Base-by-base conservation (phyloP, 2,329 filamentous ascomycete genomes). In the Venturia nashicola region DNA sequence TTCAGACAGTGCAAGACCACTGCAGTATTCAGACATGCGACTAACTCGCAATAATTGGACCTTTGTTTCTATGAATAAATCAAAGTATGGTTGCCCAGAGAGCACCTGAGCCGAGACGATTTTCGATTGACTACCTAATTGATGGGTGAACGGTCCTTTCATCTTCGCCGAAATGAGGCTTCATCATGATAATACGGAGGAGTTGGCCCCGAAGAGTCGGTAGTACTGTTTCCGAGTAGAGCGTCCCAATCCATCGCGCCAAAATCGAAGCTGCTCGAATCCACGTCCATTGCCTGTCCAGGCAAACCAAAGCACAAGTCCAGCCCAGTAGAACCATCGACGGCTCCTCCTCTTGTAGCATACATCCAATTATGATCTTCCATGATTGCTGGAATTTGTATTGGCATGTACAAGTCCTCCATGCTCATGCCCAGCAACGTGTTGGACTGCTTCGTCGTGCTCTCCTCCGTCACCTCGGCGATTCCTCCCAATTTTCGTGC, bases 181-280 rank as follows among this genome's bases (percentile, higher is more conserved):
- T 43, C 14, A 5, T 18, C n/a, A 46, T 7, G n/a, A n/a, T 5
- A 46, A 9, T 46, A 46, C 16, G 48, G 27, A 32, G 48, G 14
- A 27, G 23, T 14, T 18, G 12, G 48, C 12, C 51, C 51, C 6
- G 16, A 36, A 27, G 51, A 63, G 60, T 34, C 42, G 42, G 46
- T 40, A 18, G 46, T 40, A 18, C 32, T 18, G 8, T 57, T n/a
- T 18, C 51, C 27, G 62, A 40, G 42, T 59, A 64, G 39, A 20
- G 65, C 64, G 64, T 64, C 67, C 72, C 71, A 73, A 43, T 72
- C 68, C 66, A 72, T 71, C 32, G 66, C 65, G 23, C 67, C 61
- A 70, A 70, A 73, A 60, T 72, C 67, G 42, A 71, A 54, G 7
- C 68, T 61, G 64, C 68, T 67, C 12, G 70, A 23, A 65, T 71